phyloP scores from a whole-genome alignment of 768 basidiomycete genomes.

The Psilocybe subaeruginosa region DNA sequence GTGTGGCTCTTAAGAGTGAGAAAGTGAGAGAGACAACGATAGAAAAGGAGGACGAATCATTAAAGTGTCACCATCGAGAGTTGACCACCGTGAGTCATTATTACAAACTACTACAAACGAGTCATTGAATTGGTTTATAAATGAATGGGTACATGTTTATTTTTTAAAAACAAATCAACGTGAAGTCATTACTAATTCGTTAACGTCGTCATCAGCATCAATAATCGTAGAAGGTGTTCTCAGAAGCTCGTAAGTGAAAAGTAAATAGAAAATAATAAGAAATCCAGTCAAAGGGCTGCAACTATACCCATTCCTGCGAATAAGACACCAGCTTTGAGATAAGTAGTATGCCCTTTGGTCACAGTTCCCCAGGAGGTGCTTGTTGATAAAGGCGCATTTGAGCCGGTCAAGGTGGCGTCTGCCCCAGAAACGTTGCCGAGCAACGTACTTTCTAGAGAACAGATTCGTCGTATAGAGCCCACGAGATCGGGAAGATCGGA shows the following conservation, averaged over 20 bases:
- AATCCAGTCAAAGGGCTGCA: conserved; percentile 6
- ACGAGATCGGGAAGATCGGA: conserved; percentile 51
- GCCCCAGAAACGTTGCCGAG: conserved; percentile 51
- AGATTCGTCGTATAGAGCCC: conserved; percentile 52
- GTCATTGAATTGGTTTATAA: not conserved
- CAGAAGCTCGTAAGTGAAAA: not conserved
- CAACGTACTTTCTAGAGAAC: conserved; percentile 52
- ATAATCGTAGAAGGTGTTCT: not conserved
- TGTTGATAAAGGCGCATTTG: conserved; percentile 12
- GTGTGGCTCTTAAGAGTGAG: too few species aligned
- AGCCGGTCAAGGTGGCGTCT: conserved; percentile 12
- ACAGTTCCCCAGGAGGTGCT: conserved; percentile 3
- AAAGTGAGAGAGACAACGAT: not conserved
- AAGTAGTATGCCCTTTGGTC: not conserved
- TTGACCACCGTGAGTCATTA: not conserved
- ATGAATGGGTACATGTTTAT: not conserved
- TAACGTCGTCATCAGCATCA: not conserved
- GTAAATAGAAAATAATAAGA: conserved; percentile 8
- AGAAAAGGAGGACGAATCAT: not conserved
- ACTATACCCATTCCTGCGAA: conserved; percentile 8
- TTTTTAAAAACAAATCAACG: not conserved
- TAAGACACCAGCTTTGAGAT: not conserved
- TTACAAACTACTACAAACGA: not conserved
- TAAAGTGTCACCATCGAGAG: not conserved
- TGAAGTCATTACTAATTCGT: not conserved